Base-by-base conservation (phyloP, 768 basidiomycete genomes). In the Lyophyllum semitale region DNA sequence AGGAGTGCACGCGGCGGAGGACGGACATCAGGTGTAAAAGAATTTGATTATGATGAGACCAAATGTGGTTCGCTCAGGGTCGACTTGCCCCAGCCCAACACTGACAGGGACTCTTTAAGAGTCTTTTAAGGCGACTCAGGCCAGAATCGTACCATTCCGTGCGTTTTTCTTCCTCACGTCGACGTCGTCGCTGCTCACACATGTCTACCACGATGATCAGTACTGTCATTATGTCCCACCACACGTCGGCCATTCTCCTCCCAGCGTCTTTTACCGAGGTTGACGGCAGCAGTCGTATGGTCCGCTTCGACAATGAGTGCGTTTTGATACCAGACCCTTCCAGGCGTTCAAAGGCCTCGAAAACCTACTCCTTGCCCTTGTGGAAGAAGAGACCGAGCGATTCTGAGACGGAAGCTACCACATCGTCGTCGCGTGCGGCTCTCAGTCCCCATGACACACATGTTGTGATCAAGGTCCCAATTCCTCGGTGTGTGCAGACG, bases 231-330 rank as follows among this genome's bases (percentile, higher is more conserved):
- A 51, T 53, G 17, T 15, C 48, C 22, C 54, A 57, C 17, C 45
- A 38, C 50, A 27, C 52, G 13, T 57, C 58, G 40, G 49, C 61
- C 18, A 50, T 55, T 26, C 32, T 54, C 4, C 48, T 60, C 32
- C 40, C 59, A 42, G 46, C 48, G 48, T 47, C 42, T 8, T 48
- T 46, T 4, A 18, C 48, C 47, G 51, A 57, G 27, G 27, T 50
- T 42, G 52, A 57, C 45, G 17, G 35, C n/a, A 35, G 26, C 41
- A 51, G 35, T 55, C 72, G 74, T 48, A 60, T 75, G 22, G 90
- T 91, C 4, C 80, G 89, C 53, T 92, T 92, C 70, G 83, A 91
- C 73, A 74, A 76, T 50, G 80, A 87, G 63, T 91, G 90, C 55
- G 74, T 89, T 4, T 79, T 92, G 62, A 91, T 92, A 53, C 89